These are phyloP conservation scores for Ceratocystiopsis sp. DNA, from an alignment of 2,329 filamentous ascomycete species.

Conservation along the genomic window DNA sequence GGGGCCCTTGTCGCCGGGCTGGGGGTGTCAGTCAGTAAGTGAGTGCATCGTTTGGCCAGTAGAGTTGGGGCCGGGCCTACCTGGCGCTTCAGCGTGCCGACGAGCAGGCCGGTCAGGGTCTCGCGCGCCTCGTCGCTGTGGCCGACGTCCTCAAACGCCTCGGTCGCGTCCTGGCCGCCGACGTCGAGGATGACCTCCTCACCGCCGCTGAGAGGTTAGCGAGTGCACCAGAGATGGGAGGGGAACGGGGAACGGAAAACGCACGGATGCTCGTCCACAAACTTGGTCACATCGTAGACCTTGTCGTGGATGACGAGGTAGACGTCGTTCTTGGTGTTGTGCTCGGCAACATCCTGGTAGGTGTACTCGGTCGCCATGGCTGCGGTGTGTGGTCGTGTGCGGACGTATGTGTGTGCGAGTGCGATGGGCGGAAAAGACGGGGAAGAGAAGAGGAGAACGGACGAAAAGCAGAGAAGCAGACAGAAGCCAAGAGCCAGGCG, in stretches of 20 bases:
- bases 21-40: slow-evolving; percentile 14
- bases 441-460: too few species aligned
- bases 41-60: too few species aligned
- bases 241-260: slow-evolving; percentile 16
- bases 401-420: too few species aligned
- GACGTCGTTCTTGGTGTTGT: slow-evolving; percentile 88
- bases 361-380: slow-evolving; percentile 41
- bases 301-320: slow-evolving; percentile 90
- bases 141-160: slow-evolving; percentile 97
- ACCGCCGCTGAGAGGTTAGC: slow-evolving; percentile 53
- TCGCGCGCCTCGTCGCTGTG: slow-evolving; percentile 97
- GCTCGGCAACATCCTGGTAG: slow-evolving; percentile 64
- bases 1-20: slow-evolving; percentile 13
- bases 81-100: slow-evolving; percentile 65
- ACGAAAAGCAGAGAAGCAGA: too few species aligned
- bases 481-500: not conserved
- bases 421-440: too few species aligned
- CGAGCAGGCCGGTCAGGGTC: slow-evolving; percentile 61
- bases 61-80: slow-evolving; percentile 29
- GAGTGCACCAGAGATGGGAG: not conserved
- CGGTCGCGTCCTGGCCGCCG: slow-evolving; percentile 85
- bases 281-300: slow-evolving; percentile 78
- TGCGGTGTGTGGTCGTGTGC: slow-evolving; percentile 5
- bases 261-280: slow-evolving; percentile 93
- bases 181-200: slow-evolving; percentile 97